Evolutionary conservation across 257 asterid genomes (phyloP).

Genomic region (Agastache rugosa): DNA sequence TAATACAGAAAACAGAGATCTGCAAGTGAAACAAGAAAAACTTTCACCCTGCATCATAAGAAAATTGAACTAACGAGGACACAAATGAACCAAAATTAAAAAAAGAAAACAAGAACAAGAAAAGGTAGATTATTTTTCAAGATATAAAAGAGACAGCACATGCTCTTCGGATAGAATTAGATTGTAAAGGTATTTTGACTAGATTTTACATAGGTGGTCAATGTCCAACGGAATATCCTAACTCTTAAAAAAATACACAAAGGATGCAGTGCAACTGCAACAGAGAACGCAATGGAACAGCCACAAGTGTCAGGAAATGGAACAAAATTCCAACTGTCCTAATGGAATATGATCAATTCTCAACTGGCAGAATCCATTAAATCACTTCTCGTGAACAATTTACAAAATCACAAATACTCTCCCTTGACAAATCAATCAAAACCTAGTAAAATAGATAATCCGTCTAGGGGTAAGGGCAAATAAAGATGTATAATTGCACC

Average conservation of each 20-base stretch:
- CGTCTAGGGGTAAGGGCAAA: background rate
- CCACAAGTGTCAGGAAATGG: background rate
- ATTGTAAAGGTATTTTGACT: background rate
- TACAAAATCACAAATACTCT: background rate
- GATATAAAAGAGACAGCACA: background rate
- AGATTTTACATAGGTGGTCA: slow-evolving; percentile 22
- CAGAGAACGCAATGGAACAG: background rate
- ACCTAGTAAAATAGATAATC: too few relatives aligned
- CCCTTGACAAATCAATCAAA: background rate
- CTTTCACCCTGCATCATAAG: background rate
- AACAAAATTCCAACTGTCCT: background rate
- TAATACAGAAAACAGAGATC: background rate
- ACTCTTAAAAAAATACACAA: background rate
- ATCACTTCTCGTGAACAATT: background rate
- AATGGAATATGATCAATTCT: background rate
- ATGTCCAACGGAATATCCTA: background rate
- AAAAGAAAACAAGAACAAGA: background rate
- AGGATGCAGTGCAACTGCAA: background rate
- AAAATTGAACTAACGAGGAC: background rate
- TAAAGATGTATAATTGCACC: background rate
- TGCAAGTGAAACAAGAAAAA: background rate
- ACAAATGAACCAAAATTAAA: background rate
- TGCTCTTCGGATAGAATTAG: background rate
- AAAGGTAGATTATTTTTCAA: background rate
- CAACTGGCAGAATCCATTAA: background rate